phyloP scores from a whole-genome alignment of 257 asterid genomes.

The Nicotiana tabacum region DNA sequence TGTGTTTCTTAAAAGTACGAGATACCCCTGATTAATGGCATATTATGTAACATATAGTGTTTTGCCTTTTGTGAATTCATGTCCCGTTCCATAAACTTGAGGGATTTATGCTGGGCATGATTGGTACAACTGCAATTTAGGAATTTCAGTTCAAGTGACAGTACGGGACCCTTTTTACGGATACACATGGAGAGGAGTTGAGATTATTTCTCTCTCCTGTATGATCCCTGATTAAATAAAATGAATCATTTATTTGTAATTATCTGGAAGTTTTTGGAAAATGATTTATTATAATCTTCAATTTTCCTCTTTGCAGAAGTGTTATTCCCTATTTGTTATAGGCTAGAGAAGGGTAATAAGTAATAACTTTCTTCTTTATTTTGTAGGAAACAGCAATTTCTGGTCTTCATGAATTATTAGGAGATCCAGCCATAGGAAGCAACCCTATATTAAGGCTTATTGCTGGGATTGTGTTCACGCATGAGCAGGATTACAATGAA shows the following conservation, averaged over 20 bases:
- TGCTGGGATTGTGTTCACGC: constrained; percentile 79
- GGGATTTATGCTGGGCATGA: not conserved
- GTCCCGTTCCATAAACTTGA: too few relatives aligned
- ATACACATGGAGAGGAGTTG: not conserved
- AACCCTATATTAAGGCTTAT: constrained; percentile 78
- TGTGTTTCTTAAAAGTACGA: too few relatives aligned
- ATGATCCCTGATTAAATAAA: not conserved
- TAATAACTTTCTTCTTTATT: constrained; percentile 10
- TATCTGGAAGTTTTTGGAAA: not conserved
- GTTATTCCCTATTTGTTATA: not conserved
- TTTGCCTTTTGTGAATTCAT: too few relatives aligned
- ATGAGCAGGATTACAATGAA: constrained; percentile 91
- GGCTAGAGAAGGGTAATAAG: constrained; percentile 7
- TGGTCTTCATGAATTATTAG: constrained; percentile 79
- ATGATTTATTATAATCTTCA: not conserved
- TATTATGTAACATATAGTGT: too few relatives aligned
- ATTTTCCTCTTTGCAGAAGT: not conserved
- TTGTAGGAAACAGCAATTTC: constrained; percentile 66
- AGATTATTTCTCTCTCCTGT: not conserved
- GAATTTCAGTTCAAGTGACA: not conserved
- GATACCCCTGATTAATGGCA: too few relatives aligned
- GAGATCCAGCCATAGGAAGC: constrained; percentile 84
- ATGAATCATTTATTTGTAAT: not conserved
- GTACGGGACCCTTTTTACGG: not conserved
- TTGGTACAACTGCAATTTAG: not conserved